phyloP scores from a whole-genome alignment of 1,284 basidiomycete genomes.

The Tylopilus orsonianus region DNA sequence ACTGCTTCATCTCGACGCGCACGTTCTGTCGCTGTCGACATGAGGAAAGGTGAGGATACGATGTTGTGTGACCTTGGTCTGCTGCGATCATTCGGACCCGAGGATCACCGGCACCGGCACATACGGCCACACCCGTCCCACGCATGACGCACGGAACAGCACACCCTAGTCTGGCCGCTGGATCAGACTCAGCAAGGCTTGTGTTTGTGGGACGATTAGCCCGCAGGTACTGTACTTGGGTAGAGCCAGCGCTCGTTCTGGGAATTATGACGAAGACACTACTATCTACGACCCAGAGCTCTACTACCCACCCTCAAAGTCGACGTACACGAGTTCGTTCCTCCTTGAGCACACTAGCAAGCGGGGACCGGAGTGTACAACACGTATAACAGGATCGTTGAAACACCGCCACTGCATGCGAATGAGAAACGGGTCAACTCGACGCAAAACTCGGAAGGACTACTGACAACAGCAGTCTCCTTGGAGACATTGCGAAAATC shows the following conservation, averaged over 20 bases:
- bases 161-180: background rate
- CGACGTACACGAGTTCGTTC: slow-evolving; percentile 25
- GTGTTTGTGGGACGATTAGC: background rate
- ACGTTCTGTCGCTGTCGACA: slow-evolving; percentile 40
- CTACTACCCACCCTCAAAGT: slow-evolving; percentile 8
- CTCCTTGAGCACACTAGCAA: slow-evolving; percentile 40
- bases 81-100: background rate
- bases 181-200: background rate
- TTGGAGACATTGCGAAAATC: slow-evolving; percentile 43
- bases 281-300: too few relatives aligned
- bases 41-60: slow-evolving; percentile 19
- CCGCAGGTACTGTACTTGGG: background rate
- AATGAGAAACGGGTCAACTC: background rate
- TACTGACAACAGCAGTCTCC: slow-evolving; percentile 32
- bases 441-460: background rate
- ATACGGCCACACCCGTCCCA: background rate
- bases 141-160: background rate
- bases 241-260: too few relatives aligned
- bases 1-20: slow-evolving; percentile 49
- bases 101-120: background rate
- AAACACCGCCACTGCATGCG: slow-evolving; percentile 35
- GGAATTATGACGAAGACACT: background rate
- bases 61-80: background rate
- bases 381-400: slow-evolving; percentile 40
- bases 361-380: slow-evolving; percentile 33